phyloP scores from a whole-genome alignment of 2,329 filamentous ascomycete species.

The Plenodomus biglobosus region DNA sequence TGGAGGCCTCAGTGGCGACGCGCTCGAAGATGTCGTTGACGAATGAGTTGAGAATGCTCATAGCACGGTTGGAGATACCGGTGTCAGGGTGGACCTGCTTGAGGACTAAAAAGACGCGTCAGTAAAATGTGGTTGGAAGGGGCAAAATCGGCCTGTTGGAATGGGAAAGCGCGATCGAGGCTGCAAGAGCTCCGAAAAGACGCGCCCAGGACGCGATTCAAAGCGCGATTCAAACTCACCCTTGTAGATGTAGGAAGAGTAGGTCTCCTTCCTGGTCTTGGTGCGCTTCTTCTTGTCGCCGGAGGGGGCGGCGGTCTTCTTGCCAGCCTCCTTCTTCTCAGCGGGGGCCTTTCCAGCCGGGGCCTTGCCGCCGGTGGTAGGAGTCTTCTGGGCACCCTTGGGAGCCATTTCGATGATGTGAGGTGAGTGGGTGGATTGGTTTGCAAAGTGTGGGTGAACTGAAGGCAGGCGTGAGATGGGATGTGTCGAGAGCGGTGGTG shows the following conservation, averaged over 20 bases:
- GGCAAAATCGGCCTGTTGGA: background rate
- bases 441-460: conserved; percentile 14
- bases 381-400: conserved; percentile 99
- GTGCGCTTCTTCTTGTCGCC: conserved; percentile 99
- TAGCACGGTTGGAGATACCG: conserved; percentile 99
- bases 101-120: conserved; percentile 67
- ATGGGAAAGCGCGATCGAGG: background rate
- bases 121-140: conserved; percentile 20
- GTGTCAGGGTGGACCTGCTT: conserved; percentile 99
- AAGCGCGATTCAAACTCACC: conserved; percentile 64
- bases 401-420: conserved; percentile 67
- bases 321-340: conserved; percentile 99
- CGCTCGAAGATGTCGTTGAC: conserved; percentile 99
- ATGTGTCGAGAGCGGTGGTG: conserved; percentile 24
- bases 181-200: background rate
- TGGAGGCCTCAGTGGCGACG: conserved; percentile 96
- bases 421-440: conserved; percentile 6
- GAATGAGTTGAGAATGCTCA: conserved; percentile 99
- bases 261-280: conserved; percentile 99
- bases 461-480: conserved; percentile 19
- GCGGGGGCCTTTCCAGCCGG: conserved; percentile 76
- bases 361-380: conserved; percentile 89
- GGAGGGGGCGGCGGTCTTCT: conserved; percentile 91
- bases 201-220: conserved; percentile 15
- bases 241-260: conserved; percentile 99